Percentiles rank a stretch among this genome's conserved stretches.
These are phyloP conservation scores for Ophiostoma ulmi DNA, from an alignment of 2,329 filamentous ascomycete genomes.

Conservation along the genomic window DNA sequence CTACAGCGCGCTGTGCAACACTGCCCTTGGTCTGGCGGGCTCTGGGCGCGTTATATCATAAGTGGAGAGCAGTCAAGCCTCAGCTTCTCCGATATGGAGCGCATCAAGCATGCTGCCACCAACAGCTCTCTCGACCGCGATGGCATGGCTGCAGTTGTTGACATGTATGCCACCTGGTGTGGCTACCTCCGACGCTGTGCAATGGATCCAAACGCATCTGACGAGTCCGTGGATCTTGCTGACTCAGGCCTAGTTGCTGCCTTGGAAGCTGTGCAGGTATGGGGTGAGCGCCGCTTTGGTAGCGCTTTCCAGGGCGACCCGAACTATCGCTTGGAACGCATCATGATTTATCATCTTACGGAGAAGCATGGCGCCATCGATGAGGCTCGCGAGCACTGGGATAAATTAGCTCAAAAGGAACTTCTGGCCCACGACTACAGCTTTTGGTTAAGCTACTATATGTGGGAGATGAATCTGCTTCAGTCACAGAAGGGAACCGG, in stretches of 20 bases:
- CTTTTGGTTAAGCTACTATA: conserved; percentile 90
- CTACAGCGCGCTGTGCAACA: conserved; percentile 79
- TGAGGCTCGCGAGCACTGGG: conserved; percentile 73
- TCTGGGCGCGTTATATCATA: conserved; percentile 88
- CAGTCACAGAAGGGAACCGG: conserved; percentile 44
- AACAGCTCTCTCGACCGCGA: conserved; percentile 79
- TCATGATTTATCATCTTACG: conserved; percentile 85
- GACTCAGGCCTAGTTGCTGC: conserved; percentile 84
- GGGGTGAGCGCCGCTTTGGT: conserved; percentile 69
- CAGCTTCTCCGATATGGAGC: conserved; percentile 74
- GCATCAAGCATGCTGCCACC: conserved; percentile 88
- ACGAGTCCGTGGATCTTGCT: conserved; percentile 82
- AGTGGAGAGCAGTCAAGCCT: conserved; percentile 73
- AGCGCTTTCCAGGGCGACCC: conserved; percentile 78
- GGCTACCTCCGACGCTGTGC: conserved; percentile 84
- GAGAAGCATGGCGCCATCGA: conserved; percentile 74
- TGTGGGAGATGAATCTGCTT: conserved; percentile 76
- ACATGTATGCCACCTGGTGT: conserved; percentile 92
- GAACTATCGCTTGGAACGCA: conserved; percentile 80
- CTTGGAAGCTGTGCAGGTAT: conserved; percentile 77
- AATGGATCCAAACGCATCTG: conserved; percentile 65
- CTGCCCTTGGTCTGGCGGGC: conserved; percentile 83
- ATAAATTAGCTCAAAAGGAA: conserved; percentile 58
- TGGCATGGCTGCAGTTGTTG: conserved; percentile 80
- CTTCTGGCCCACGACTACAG: conserved; percentile 74